Conservation (phyloP, 768 basidiomycete genomes). For the Leccinellum luteum region DNA sequence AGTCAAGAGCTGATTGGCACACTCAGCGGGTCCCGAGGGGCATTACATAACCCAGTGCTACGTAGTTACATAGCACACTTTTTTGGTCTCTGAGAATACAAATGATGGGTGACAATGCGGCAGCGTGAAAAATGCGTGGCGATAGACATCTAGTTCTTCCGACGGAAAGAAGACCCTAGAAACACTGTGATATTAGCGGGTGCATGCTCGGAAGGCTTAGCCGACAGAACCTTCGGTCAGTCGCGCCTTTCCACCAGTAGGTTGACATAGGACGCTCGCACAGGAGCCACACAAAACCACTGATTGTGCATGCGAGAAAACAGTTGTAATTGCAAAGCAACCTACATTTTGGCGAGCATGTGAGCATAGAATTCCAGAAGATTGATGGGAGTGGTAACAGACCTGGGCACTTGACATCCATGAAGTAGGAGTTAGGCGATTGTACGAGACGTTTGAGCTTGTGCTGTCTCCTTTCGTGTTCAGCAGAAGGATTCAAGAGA, state of each 20-base stretch:
- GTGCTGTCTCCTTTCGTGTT: constrained; percentile 86
- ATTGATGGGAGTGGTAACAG: constrained; percentile 25
- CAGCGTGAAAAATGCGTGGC: not conserved
- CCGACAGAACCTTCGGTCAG: constrained; percentile 86
- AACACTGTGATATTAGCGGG: constrained; percentile 10
- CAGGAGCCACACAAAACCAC: constrained; percentile 94
- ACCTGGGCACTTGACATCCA: constrained; percentile 99
- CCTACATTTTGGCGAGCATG: constrained; percentile 42
- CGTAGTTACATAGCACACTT: constrained; percentile 4
- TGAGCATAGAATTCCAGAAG: not conserved
- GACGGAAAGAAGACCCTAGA: constrained; percentile 94
- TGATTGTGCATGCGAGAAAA: constrained; percentile 99
- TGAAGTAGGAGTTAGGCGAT: constrained; percentile 98
- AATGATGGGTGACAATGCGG: constrained; percentile 5
- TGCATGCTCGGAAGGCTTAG: not conserved
- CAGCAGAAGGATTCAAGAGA: constrained; percentile 92
- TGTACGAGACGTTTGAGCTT: constrained; percentile 99
- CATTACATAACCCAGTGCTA: constrained; percentile 6
- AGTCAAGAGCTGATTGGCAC: not conserved
- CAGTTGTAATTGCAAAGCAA: constrained; percentile 93
- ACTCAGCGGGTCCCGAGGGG: not conserved
- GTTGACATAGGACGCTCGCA: constrained; percentile 94
- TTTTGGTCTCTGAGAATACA: constrained; percentile 7
- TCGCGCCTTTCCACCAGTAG: constrained; percentile 96
- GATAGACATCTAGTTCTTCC: constrained; percentile 68